Evolutionary conservation across 2,329 filamentous ascomycete species (phyloP).

Genomic region (Aspergillus sp.): DNA sequence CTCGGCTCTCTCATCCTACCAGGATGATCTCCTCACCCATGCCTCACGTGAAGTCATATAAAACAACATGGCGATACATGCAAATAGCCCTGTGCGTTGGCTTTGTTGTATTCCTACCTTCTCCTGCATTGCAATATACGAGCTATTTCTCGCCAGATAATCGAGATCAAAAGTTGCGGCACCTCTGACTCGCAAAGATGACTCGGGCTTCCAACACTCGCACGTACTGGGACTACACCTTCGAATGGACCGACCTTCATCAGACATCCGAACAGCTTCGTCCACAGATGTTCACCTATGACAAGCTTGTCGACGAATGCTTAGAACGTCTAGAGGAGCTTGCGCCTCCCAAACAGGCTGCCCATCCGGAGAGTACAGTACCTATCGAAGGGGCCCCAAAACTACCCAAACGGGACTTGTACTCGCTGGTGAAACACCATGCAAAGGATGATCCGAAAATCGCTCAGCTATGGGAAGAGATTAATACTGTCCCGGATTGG

Average conservation of each 20-base stretch:
- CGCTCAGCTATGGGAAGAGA: conserved; percentile 61
- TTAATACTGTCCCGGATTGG: conserved; percentile 69
- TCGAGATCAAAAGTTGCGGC: too few relatives aligned
- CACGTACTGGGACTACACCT: conserved; percentile 62
- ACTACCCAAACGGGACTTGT: conserved; percentile 57
- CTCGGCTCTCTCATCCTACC: conserved; percentile 1
- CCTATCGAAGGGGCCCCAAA: conserved; percentile 10
- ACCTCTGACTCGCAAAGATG: background rate
- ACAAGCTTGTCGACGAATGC: conserved; percentile 65
- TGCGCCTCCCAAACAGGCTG: conserved; percentile 44
- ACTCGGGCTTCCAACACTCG: conserved; percentile 14
- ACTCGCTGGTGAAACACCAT: conserved; percentile 61
- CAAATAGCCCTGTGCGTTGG: too few relatives aligned
- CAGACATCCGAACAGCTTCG: conserved; percentile 58
- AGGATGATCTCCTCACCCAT: background rate
- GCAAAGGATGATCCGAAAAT: conserved; percentile 56
- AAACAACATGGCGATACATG: too few relatives aligned
- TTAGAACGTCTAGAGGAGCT: conserved; percentile 64
- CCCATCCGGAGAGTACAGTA: background rate
- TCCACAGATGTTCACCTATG: conserved; percentile 65
- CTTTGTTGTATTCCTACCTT: too few relatives aligned
- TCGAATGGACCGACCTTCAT: conserved; percentile 68
- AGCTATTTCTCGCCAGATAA: too few relatives aligned
- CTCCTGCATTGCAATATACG: too few relatives aligned
- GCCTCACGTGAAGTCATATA: background rate